Evolutionary conservation across 768 basidiomycete species (phyloP), one percentile per base, ranked within the genome.

Genomic region (Boletus reticuloceps): DNA sequence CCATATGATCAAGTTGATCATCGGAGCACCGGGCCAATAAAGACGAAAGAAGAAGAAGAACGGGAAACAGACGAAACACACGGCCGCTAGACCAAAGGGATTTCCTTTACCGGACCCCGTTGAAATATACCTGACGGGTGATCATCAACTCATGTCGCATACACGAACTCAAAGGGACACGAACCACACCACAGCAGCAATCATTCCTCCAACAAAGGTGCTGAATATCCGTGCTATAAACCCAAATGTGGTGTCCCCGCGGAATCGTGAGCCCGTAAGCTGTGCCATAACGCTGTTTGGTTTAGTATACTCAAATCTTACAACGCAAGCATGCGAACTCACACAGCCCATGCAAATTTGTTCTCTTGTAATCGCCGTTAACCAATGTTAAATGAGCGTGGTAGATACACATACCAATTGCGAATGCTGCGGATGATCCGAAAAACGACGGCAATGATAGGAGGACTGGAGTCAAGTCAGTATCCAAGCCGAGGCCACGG

Each of bases 341-440:
- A 88, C 84, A 89, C 77, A 14, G 76, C 87, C 89, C 89, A 91
- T 4, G 85, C 78, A 62, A 85, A 84, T 50, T 80, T 75, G 53
- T 89, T 82, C 25, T 72, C 87, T 85, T 36, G 45, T 17, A 4
- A 22, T 32, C 22, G 9, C 54, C 16, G 22, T 36, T 38, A 41
- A 65, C 56, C 19, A 55, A 37, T 29, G 46, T 47, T 51, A n/a
- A 50, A 22, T 45, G 19, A 22, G 34, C 13, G 20, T 13, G 3
- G 17, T 47, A 27, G 54, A 32, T 9, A 54, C 37, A 73, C 82
- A 52, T 50, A 84, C 84, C 54, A 54, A 83, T 86, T 2, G 86
- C 85, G 63, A 81, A 85, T 5, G 60, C 55, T 0, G 85, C 84
- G 2, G 81, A 79, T 4, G 68, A 70, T 60, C 75, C 76, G 17